These are phyloP conservation scores for Luffa acutangula DNA, from an alignment of 306 rosid genomes.

Conservation along the genomic window DNA sequence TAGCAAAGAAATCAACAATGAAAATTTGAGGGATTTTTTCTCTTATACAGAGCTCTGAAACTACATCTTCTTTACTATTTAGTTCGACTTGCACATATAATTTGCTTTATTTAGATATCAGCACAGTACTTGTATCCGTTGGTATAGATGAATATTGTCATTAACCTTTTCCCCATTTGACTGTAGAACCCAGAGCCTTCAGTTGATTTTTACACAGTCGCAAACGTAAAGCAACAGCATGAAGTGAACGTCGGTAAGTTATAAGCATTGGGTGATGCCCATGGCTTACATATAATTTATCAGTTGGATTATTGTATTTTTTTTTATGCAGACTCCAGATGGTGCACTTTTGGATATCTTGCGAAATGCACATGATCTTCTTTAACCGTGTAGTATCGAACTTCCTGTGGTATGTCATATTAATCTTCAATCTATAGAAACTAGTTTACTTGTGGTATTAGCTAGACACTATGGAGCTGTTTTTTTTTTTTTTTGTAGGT, in stretches of 20 bases:
- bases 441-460: neutral
- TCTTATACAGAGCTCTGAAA: neutral
- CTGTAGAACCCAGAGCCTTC: slow-evolving; percentile 91
- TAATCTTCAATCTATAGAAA: neutral
- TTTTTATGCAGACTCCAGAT: slow-evolving; percentile 71
- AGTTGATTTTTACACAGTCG: slow-evolving; percentile 87
- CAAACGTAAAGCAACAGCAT: slow-evolving; percentile 71
- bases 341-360: slow-evolving; percentile 78
- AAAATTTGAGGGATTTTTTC: neutral
- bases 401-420: slow-evolving; percentile 60
- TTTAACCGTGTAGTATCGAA: slow-evolving; percentile 57
- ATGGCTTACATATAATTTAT: neutral
- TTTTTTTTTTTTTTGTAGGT: neutral
- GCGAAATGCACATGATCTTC: slow-evolving; percentile 76
- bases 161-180: neutral
- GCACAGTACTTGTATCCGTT: neutral
- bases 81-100: neutral
- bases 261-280: slow-evolving; percentile 5
- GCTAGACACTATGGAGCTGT: neutral
- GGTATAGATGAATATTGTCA: neutral
- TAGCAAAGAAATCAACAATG: too few relatives aligned
- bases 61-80: neutral
- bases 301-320: slow-evolving; percentile 9
- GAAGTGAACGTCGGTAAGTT: slow-evolving; percentile 88
- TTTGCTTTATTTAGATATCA: neutral